Base-by-base conservation (phyloP, 192 early-diverging fungal species). In the Coemansia sp. region DNA sequence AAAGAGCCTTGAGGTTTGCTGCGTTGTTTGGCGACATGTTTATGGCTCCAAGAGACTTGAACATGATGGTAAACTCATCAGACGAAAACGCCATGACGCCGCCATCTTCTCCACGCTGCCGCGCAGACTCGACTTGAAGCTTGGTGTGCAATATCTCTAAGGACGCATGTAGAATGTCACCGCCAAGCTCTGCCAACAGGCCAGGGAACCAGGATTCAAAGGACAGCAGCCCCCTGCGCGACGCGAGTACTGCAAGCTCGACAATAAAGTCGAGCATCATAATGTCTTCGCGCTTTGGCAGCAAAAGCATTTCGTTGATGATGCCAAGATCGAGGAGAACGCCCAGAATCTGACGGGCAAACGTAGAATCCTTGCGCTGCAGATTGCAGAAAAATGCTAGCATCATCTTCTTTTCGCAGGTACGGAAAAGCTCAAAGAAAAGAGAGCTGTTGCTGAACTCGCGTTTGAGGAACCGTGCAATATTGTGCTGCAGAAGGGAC, bases 371-470 rank as follows among this genome's bases (percentile, higher is more conserved):
- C 66, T 84, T 78, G 64, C 81, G 81, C 46, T 84, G 71, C 24
- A 79, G 68, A 33, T 73, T 84, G 77, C 77, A 84, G 52, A 84
- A 84, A 43, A 84, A 75, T 0, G 70, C 76, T 39, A 84, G 60
- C 71, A 84, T 69, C 34, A 73, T 65, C 62, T 84, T 84, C 60
- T 76, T 78, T 39, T 84, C 81, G 68, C 63, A 78, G 51, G 74
- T 66, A 62, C 81, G 81, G 67, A 84, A 70, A 26, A 84, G 73
- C 77, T 84, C 81, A 72, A 84, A 84, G 55, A 84, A 84, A 34
- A 84, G 73, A 8, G 60, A 62, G 24, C 64, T 67, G 51, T 70
- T 60, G 51, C 38, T 39, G 60, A 78, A 71, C 26, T 84, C 76
- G 66, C 71, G 76, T 60, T 69, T 75, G 18, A 84, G 66, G 56